These are phyloP conservation scores for Neostapfia colusana DNA, from an alignment of 176 grass and related monocot genomes.

Conservation along the genomic window DNA sequence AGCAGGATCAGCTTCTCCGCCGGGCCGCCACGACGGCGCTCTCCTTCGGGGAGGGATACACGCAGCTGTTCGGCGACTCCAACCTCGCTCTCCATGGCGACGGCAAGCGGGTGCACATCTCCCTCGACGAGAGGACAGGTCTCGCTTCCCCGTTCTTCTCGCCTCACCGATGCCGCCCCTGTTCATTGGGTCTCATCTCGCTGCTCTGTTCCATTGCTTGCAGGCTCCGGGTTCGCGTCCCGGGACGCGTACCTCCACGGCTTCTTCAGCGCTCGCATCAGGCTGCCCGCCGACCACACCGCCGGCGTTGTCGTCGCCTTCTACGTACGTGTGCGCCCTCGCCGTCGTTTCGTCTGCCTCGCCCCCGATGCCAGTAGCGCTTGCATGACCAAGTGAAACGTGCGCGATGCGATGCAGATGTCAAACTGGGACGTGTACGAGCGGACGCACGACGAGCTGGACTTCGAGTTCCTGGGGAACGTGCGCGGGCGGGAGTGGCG, in stretches of 20 bases:
- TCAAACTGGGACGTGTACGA: slow-evolving; percentile 87
- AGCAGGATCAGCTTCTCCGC: slow-evolving; percentile 23
- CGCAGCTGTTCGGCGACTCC: slow-evolving; percentile 86
- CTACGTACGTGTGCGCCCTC: slow-evolving; percentile 44
- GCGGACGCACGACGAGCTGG: slow-evolving; percentile 87
- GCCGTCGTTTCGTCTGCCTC: background rate
- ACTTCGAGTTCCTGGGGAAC: slow-evolving; percentile 97
- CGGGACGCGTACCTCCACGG: slow-evolving; percentile 68
- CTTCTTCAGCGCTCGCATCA: slow-evolving; percentile 78
- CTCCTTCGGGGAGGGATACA: slow-evolving; percentile 77
- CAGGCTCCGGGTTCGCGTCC: slow-evolving; percentile 80
- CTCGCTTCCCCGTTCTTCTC: background rate
- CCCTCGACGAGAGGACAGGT: slow-evolving; percentile 85
- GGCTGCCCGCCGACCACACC: slow-evolving; percentile 71
- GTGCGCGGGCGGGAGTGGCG: slow-evolving; percentile 64
- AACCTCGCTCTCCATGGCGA: slow-evolving; percentile 79
- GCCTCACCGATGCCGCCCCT: background rate
- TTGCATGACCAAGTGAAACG: background rate
- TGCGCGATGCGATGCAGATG: slow-evolving; percentile 41
- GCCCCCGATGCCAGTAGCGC: too few relatives aligned
- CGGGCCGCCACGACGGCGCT: slow-evolving; percentile 38
- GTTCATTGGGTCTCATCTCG: background rate
- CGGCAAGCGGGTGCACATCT: slow-evolving; percentile 68
- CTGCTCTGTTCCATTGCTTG: background rate
- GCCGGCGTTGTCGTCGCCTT: slow-evolving; percentile 91